Evolutionary conservation across 805 yeast genomes (phyloP).

Genomic region (Sugiyamaella americana): DNA sequence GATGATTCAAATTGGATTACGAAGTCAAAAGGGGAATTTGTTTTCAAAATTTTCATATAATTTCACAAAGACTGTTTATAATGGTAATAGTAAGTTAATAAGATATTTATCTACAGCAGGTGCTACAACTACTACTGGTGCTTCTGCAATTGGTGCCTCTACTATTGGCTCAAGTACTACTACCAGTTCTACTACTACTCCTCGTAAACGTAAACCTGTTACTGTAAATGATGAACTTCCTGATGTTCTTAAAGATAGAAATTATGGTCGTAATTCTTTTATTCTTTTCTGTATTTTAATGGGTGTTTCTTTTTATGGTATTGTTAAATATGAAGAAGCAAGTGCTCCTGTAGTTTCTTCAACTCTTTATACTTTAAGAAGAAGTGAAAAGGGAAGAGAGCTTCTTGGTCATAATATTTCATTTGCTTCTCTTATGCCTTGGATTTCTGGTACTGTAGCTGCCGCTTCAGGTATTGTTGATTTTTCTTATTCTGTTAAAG

Average conservation of each 20-base stretch:
- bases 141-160: neutral
- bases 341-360: conserved; percentile 85
- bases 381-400: conserved; percentile 59
- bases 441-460: conserved; percentile 82
- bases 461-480: conserved; percentile 79
- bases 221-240: conserved; percentile 78
- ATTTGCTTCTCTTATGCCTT: conserved; percentile 71
- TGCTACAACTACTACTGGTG: neutral
- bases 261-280: conserved; percentile 50
- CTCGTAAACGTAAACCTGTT: conserved; percentile 29
- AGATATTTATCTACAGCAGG: neutral
- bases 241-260: conserved; percentile 39
- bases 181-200: neutral
- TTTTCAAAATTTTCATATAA: too few species aligned
- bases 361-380: conserved; percentile 75
- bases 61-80: too few species aligned
- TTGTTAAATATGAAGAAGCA: conserved; percentile 89
- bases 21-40: neutral
- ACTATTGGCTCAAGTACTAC: neutral
- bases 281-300: conserved; percentile 47
- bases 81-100: too few species aligned
- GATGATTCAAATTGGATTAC: conserved; percentile 4
- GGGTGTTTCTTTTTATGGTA: conserved; percentile 51
- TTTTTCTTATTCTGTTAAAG: conserved; percentile 63
- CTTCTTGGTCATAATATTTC: conserved; percentile 69